Conservation (phyloP, 2,329 filamentous ascomycete genomes). For the Colletotrichum scovillei region DNA sequence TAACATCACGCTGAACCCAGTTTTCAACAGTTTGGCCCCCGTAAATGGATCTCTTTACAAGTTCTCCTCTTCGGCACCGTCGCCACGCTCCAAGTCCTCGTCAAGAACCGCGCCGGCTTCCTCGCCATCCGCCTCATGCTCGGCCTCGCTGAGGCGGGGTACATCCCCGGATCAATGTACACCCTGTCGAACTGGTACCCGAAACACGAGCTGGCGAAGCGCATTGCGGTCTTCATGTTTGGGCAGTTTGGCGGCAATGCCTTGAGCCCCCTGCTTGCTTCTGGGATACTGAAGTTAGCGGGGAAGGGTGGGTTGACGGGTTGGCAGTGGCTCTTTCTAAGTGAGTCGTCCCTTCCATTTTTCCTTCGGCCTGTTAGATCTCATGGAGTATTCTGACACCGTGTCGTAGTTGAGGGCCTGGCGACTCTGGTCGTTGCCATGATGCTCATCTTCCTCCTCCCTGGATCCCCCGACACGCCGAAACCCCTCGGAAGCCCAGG, state of each 20-base stretch:
- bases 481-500: constrained; percentile 51
- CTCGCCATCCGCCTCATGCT: constrained; percentile 56
- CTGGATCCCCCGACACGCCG: constrained; percentile 54
- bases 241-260: constrained; percentile 65
- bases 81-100: constrained; percentile 56
- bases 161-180: constrained; percentile 63
- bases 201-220: constrained; percentile 55
- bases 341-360: constrained; percentile 41
- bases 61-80: constrained; percentile 60
- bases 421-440: constrained; percentile 54
- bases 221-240: constrained; percentile 63
- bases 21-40: constrained; percentile 51
- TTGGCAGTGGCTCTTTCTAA: constrained; percentile 63
- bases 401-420: constrained; percentile 53
- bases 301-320: constrained; percentile 53
- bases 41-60: constrained; percentile 61
- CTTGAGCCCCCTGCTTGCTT: constrained; percentile 59
- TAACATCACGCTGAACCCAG: neutral
- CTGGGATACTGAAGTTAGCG: constrained; percentile 58
- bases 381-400: neutral
- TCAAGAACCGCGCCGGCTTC: constrained; percentile 56
- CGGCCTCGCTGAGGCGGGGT: constrained; percentile 61
- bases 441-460: constrained; percentile 53
- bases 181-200: constrained; percentile 64
- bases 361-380: no score